These are phyloP conservation scores for Kodamaea sagamina DNA, from an alignment of 805 yeast species.

Conservation along the genomic window DNA sequence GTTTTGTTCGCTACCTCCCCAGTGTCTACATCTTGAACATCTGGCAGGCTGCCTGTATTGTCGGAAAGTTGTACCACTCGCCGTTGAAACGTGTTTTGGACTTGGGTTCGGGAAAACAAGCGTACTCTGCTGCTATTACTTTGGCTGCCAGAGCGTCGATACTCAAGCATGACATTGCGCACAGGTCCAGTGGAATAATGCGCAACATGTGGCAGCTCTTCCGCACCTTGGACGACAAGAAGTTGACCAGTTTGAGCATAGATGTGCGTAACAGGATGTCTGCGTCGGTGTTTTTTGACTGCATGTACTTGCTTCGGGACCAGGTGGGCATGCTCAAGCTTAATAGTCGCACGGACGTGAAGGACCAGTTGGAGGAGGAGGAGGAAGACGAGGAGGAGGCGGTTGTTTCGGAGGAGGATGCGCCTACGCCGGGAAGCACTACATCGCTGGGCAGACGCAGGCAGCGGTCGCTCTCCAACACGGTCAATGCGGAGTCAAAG, in stretches of 20 bases:
- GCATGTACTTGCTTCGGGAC: conserved; percentile 79
- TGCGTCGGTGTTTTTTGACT: conserved; percentile 90
- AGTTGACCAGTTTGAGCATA: conserved; percentile 44
- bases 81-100: conserved; percentile 68
- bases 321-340: conserved; percentile 81
- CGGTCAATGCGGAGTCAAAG: conserved; percentile 64
- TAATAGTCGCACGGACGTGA: conserved; percentile 37
- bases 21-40: conserved; percentile 76
- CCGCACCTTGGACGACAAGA: conserved; percentile 61
- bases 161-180: conserved; percentile 88
- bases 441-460: conserved; percentile 38
- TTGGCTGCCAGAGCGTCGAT: conserved; percentile 79
- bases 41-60: conserved; percentile 91
- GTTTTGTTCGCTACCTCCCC: conserved; percentile 77
- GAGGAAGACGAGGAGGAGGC: conserved; percentile 24
- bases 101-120: conserved; percentile 65
- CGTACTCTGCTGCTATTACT: conserved; percentile 66
- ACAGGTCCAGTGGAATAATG: conserved; percentile 91
- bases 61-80: conserved; percentile 78
- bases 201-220: conserved; percentile 90
- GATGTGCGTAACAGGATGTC: conserved; percentile 82
- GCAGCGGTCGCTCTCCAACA: conserved; percentile 53
- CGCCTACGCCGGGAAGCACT: conserved; percentile 38
- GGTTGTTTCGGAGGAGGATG: conserved; percentile 22
- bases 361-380: conserved; percentile 23